Conservation (phyloP, 257 asterid genomes). For the Solanum sparsipilum region DNA sequence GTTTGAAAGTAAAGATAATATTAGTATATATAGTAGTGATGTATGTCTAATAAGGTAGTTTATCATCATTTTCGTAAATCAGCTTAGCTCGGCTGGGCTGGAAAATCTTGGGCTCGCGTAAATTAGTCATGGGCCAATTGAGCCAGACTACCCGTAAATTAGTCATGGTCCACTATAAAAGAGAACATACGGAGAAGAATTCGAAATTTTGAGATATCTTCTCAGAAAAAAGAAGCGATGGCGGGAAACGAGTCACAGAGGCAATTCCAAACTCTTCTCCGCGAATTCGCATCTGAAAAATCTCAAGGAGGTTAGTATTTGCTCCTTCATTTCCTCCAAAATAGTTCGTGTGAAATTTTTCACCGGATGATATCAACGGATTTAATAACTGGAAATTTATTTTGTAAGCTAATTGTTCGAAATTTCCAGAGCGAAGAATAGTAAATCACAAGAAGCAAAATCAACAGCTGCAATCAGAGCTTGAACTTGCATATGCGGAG, state of each 20-base stretch:
- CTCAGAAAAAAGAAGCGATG: slow-evolving; percentile 19
- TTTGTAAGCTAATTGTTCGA: not conserved
- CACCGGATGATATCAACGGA: not conserved
- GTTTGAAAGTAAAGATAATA: no score
- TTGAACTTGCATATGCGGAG: slow-evolving; percentile 31
- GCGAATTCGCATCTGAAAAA: slow-evolving; percentile 54
- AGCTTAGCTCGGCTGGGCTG: not conserved
- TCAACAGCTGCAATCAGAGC: slow-evolving; percentile 46
- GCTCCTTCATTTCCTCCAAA: not conserved
- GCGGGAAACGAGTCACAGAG: slow-evolving; percentile 78
- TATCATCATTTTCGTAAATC: not conserved
- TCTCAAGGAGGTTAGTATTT: slow-evolving; percentile 57
- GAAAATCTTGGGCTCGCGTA: not conserved
- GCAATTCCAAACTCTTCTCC: slow-evolving; percentile 53
- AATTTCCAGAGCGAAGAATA: slow-evolving; percentile 41
- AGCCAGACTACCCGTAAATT: not conserved
- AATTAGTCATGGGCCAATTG: not conserved
- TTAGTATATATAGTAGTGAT: no score
- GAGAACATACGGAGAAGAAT: not conserved
- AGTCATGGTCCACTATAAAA: not conserved
- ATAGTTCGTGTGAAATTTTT: not conserved
- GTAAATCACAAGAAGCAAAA: slow-evolving; percentile 44
- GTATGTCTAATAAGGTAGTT: no score
- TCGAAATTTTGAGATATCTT: not conserved
- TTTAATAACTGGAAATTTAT: not conserved